Base-by-base conservation (phyloP, 129 eudicot genomes). In the Flaveria linearis region DNA sequence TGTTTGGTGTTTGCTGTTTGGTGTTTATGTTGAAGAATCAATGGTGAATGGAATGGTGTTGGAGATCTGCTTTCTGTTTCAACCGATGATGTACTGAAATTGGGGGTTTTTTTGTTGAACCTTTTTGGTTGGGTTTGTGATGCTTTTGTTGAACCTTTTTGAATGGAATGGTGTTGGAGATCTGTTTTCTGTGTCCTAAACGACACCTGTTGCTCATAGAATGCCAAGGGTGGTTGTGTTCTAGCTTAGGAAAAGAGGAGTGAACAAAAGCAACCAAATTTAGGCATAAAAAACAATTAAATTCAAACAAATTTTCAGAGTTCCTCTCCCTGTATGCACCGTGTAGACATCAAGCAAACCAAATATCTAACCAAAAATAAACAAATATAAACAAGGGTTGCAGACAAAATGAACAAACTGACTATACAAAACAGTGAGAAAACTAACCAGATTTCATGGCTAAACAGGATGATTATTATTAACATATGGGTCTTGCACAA, bases 381-480 rank as follows among this genome's bases (percentile, higher is more conserved):
- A 75, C 51, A 14, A 10, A 62, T 62, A 23, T 67, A 22, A 41
- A 76, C 51, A 66, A 65, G 49, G 33, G 41, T 20, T 51, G 7
- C 14, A 62, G 4, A 11, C 14, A 63, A 79, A 51, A 16, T 8
- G 10, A 39, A 42, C n/a, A 28, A n/a, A n/a, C 26, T 3, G 1
- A 63, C 5, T 26, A 39, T 45, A 30, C 39, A 11, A 13, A 55
- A 22, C 43, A 69, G 30, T 28, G 22, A 60, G 46, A 60, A 45
- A 69, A 70, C 84, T 39, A 65, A 93, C 98, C 96, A 87, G 74
- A 93, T 88, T 57, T 91, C 89, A 33, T 74, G 79, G 7, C 84
- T 75, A 86, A 91, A 93, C 67, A 93, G 91, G 55, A 88, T 56
- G 72, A 93, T n/a, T n/a, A n/a, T n/a, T n/a, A n/a, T n/a, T n/a